These are phyloP conservation scores for Fallopia convolvulus DNA, from an alignment of 148 eudicot genomes.

Conservation along the genomic window DNA sequence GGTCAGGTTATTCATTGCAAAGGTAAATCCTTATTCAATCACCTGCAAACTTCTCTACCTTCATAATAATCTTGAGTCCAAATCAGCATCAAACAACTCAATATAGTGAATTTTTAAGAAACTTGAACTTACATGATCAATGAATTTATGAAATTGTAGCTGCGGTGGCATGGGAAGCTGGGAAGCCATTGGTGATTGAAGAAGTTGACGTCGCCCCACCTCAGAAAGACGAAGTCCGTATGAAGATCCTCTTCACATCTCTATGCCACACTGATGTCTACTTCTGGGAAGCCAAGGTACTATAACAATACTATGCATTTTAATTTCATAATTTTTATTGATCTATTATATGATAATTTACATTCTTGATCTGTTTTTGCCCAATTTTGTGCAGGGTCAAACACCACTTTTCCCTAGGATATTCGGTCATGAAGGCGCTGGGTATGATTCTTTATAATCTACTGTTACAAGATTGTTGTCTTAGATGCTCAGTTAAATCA, in stretches of 20 bases:
- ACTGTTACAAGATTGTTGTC: background rate
- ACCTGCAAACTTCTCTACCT: background rate
- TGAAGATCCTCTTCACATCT: constrained; percentile 66
- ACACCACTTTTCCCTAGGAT: constrained; percentile 54
- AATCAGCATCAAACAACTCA: background rate
- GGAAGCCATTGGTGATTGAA: constrained; percentile 65
- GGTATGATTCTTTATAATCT: constrained; percentile 25
- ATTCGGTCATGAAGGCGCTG: constrained; percentile 64
- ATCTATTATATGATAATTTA: no score
- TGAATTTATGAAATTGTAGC: constrained; percentile 24
- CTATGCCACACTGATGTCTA: constrained; percentile 80
- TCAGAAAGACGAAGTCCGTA: constrained; percentile 61
- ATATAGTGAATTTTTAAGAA: background rate
- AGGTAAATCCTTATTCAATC: constrained; percentile 17
- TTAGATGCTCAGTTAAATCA: background rate
- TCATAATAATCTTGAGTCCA: background rate
- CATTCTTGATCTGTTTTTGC: background rate
- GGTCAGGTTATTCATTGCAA: constrained; percentile 40
- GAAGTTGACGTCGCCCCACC: constrained; percentile 84
- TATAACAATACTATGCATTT: background rate
- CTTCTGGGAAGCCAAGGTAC: constrained; percentile 85
- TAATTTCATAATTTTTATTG: background rate
- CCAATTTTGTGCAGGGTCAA: constrained; percentile 33
- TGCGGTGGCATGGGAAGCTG: constrained; percentile 92
- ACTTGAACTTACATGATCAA: background rate